Percentiles rank a stretch among this genome's conserved stretches.
Evolutionary conservation across 73 alveolate genomes (phyloP).

Genomic region (Paraurostyla sp.): DNA sequence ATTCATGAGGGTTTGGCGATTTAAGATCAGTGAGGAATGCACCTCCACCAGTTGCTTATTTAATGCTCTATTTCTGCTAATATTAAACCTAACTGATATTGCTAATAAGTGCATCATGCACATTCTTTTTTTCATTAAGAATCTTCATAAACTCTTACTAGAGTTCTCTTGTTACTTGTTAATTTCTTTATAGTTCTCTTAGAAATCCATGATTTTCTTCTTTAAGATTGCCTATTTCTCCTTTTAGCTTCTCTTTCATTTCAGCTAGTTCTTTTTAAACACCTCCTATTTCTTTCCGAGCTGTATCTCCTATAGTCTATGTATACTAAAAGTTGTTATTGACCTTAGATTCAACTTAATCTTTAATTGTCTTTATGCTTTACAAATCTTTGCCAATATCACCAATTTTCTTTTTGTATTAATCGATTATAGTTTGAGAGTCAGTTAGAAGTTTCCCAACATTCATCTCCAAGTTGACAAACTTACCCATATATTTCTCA

Average conservation of each 20-base stretch:
- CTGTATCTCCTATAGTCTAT: not conserved
- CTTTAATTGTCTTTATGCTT: conserved; percentile 1
- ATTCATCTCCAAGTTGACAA: conserved; percentile 41
- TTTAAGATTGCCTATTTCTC: conserved; percentile 34
- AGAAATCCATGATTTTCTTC: conserved; percentile 50
- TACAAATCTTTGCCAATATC: not conserved
- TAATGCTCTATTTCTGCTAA: not conserved
- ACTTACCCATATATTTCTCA: conserved; percentile 21
- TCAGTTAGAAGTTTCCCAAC: conserved; percentile 21
- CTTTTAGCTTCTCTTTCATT: not conserved
- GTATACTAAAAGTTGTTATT: not conserved
- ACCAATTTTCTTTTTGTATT: conserved; percentile 52
- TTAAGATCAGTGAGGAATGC: not conserved
- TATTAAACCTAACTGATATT: not conserved
- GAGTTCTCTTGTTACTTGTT: conserved; percentile 8
- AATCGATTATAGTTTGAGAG: conserved; percentile 12
- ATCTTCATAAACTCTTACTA: conserved; percentile 22
- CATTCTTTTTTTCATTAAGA: conserved; percentile 30
- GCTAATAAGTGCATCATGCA: not conserved
- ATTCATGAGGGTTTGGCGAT: not conserved
- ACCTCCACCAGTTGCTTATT: not conserved
- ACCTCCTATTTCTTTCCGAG: not conserved
- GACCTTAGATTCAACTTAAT: not conserved
- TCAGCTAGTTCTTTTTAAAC: not conserved
- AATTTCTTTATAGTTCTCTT: conserved; percentile 39